These are phyloP conservation scores for Mycena leptocephala DNA, from an alignment of 768 basidiomycete genomes.

Conservation along the genomic window DNA sequence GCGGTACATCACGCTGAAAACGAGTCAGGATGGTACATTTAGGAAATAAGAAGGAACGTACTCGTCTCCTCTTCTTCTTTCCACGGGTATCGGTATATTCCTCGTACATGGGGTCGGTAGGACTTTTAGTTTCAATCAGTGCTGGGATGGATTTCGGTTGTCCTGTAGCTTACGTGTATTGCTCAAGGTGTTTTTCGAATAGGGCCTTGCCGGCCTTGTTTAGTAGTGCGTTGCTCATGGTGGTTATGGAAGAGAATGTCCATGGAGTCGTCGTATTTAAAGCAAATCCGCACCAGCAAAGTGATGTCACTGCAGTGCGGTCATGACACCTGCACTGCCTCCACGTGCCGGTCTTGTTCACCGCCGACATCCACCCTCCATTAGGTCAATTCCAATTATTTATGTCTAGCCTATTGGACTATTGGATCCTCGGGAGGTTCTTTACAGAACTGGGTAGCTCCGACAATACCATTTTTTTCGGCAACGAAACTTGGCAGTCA, in stretches of 20 bases:
- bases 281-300: background rate
- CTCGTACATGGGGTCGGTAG: conserved; percentile 85
- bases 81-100: conserved; percentile 70
- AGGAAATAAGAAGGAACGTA: conserved; percentile 43
- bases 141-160: background rate
- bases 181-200: conserved; percentile 75
- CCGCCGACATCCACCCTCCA: background rate
- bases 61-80: conserved; percentile 72
- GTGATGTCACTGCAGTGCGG: background rate
- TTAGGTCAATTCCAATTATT: too few species aligned
- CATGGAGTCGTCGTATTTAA: conserved; percentile 22
- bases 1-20: conserved; percentile 76
- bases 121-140: conserved; percentile 40
- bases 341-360: background rate
- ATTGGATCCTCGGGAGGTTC: too few species aligned
- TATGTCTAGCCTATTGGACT: too few species aligned
- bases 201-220: conserved; percentile 70
- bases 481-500: too few species aligned
- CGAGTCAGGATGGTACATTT: background rate
- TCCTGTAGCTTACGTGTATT: conserved; percentile 61
- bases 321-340: conserved; percentile 1
- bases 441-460: too few species aligned
- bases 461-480: too few species aligned
- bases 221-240: conserved; percentile 43
- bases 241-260: background rate